Evolutionary conservation across 495 filamentous ascomycete genomes (phyloP).

Genomic region (Penicillium steckii): DNA sequence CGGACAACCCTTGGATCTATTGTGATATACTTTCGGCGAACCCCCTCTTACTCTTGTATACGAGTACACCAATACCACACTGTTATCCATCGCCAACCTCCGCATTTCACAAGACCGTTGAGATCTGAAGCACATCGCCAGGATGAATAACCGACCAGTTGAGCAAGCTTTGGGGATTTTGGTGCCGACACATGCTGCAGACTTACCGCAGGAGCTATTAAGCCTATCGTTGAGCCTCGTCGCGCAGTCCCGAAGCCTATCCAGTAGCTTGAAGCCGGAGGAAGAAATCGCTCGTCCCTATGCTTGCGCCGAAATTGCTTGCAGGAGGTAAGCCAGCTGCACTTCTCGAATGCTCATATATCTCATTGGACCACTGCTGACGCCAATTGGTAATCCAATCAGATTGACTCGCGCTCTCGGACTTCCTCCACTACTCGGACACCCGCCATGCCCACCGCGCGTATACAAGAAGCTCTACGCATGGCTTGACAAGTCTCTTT

Average conservation of each 20-base stretch:
- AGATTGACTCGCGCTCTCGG: constrained; percentile 82
- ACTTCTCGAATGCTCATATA: background rate
- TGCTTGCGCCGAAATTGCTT: constrained; percentile 89
- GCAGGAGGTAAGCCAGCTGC: constrained; percentile 61
- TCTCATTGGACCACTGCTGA: constrained; percentile 3
- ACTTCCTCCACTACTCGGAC: constrained; percentile 76
- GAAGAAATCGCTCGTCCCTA: constrained; percentile 87
- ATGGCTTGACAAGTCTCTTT: constrained; percentile 73
- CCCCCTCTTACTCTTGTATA: too few relatives aligned
- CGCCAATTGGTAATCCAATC: background rate
- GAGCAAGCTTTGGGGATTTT: constrained; percentile 75
- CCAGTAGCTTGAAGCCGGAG: constrained; percentile 75
- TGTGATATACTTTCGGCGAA: too few relatives aligned
- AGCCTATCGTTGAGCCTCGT: constrained; percentile 78
- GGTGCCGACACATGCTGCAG: constrained; percentile 71
- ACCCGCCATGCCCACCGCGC: constrained; percentile 78
- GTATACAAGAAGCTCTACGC: constrained; percentile 82
- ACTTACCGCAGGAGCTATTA: constrained; percentile 71
- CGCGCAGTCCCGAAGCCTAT: constrained; percentile 79
- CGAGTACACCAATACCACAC: too few relatives aligned
- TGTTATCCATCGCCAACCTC: background rate
- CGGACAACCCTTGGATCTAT: background rate
- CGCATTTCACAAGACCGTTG: background rate
- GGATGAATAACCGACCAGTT: constrained; percentile 60
- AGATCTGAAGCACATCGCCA: constrained; percentile 4